Conservation (phyloP, 176 grass and related monocot species). For the Leersia perrieri region DNA sequence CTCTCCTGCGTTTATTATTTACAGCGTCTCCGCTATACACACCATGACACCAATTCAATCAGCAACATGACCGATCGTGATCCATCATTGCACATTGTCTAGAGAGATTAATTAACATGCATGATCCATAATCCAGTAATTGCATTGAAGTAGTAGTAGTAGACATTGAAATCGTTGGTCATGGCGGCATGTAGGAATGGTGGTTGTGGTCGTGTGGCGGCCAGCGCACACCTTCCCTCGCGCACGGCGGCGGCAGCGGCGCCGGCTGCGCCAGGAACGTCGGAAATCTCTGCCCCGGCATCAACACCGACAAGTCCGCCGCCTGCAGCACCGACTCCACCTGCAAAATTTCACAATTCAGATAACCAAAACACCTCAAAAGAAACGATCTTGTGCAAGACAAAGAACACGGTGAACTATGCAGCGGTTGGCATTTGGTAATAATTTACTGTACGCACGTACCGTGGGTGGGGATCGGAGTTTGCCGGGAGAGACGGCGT, state of each 20-base stretch:
- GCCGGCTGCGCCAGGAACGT: conserved; percentile 84
- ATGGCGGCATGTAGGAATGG: conserved; percentile 46
- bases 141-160: background rate
- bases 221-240: conserved; percentile 87
- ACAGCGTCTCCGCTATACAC: conserved; percentile 16
- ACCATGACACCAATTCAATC: background rate
- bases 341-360: conserved; percentile 35
- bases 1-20: conserved; percentile 14
- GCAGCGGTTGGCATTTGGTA: background rate
- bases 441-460: too few relatives aligned
- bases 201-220: conserved; percentile 57
- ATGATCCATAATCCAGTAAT: too few relatives aligned
- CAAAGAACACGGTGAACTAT: background rate
- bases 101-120: background rate
- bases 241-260: conserved; percentile 65
- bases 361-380: background rate
- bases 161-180: background rate
- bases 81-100: too few relatives aligned
- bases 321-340: conserved; percentile 33
- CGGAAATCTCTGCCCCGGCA: conserved; percentile 84
- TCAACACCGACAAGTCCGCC: conserved; percentile 70
- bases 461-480: conserved; percentile 44
- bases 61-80: background rate
- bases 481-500: conserved; percentile 39
- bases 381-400: background rate